These are phyloP conservation scores for Hypoxylon sp. DNA, from an alignment of 2,329 filamentous ascomycete genomes.

Conservation along the genomic window DNA sequence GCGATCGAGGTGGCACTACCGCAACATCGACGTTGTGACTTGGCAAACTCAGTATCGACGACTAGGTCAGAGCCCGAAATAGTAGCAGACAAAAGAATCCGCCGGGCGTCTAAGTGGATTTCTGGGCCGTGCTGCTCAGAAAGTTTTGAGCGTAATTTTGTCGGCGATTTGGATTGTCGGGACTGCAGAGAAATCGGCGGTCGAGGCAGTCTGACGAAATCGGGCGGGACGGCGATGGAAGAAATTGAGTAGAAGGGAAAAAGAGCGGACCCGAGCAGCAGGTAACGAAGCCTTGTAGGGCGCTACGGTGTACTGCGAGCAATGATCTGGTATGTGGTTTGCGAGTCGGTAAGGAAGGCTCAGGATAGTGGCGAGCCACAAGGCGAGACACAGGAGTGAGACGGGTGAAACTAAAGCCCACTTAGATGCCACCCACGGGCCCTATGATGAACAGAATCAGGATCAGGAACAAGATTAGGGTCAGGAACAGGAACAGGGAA, in stretches of 20 bases:
- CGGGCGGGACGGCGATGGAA: constrained; percentile 20
- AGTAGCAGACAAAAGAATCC: neutral
- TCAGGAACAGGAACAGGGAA: constrained; percentile 13
- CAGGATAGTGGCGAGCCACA: constrained; percentile 36
- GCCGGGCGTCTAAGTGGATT: neutral
- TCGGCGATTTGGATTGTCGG: constrained; percentile 1
- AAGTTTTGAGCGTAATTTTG: neutral
- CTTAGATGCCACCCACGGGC: constrained; percentile 32
- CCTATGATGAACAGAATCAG: constrained; percentile 30
- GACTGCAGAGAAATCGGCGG: constrained; percentile 14
- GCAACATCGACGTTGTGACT: constrained; percentile 39
- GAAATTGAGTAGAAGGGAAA: constrained; percentile 15
- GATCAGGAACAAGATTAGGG: constrained; percentile 5
- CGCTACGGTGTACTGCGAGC: constrained; percentile 35
- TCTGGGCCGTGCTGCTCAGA: neutral
- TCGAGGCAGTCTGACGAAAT: constrained; percentile 35
- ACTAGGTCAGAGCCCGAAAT: neutral
- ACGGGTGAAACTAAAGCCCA: constrained; percentile 43
- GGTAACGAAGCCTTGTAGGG: constrained; percentile 37
- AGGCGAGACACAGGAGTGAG: constrained; percentile 38
- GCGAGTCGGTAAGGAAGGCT: constrained; percentile 26
- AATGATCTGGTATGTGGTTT: constrained; percentile 35
- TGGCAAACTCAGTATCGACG: constrained; percentile 11
- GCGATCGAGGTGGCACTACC: constrained; percentile 36
- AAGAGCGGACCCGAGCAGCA: constrained; percentile 27